Base-by-base conservation (phyloP, 2,329 filamentous ascomycete species). In the Phyllosticta paracitricarpa region DNA sequence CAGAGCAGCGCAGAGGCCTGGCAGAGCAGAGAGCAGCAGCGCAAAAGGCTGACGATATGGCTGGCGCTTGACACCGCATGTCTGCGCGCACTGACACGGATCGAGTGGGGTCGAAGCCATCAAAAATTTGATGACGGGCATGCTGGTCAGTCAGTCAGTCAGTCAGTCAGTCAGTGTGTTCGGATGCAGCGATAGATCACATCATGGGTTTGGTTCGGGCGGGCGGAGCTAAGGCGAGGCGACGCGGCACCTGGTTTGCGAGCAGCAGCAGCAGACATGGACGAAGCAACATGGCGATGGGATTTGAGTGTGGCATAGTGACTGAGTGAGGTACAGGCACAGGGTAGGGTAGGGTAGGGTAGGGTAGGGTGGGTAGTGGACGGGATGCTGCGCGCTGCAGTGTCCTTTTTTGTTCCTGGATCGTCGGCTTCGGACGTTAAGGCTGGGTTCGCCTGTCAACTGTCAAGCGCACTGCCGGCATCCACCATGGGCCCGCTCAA, bases 381-480 rank as follows among this genome's bases (percentile, higher is more conserved):
- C 33, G 33, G 33, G 33, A 40, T 40, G 33, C 33, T 40, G 10
- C 4, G 10, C 33, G 14, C 33, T 40, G 33, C 33, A 14, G 33
- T 56, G 58, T 53, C 58, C 40, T 60, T 35, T 60, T 60, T 54
- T 53, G 58, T 60, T 48, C 40, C 58, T 51, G 56, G 56, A 52
- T 30, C 56, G 35, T 35, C 53, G 53, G 19, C 25, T 9, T 25
- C 51, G 30, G 54, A 51, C 51, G 54, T 59, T 60, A 60, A 60
- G 58, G 58, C 58, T 60, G 58, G 58, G 53, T 40, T 40, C 33
- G 33, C 33, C 33, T 40, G 33, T 40, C 33, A 40, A 40, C 33
- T 17, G 33, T 40, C 33, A 40, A 40, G 28, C 33, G 33, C 33
- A 40, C 33, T 40, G 33, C 33, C 33, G 33, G 33, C 33, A 40